Conservation (phyloP, 1,284 basidiomycete genomes). For the Thecaphora frezii region DNA sequence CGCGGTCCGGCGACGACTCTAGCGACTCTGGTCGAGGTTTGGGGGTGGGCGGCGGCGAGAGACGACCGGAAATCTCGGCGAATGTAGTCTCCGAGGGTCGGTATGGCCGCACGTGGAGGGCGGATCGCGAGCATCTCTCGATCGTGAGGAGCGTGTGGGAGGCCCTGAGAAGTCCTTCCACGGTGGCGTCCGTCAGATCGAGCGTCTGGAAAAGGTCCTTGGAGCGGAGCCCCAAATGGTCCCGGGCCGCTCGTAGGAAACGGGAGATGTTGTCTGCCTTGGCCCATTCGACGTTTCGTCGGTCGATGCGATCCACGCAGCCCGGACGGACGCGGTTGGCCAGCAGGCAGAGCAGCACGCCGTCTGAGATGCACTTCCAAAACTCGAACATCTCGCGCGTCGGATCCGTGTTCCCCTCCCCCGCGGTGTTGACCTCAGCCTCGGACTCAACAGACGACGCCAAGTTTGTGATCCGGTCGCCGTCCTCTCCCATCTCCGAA, state of each 20-base stretch:
- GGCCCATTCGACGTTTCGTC: conserved; percentile 40
- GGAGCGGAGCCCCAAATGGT: conserved; percentile 39
- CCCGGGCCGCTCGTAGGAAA: conserved; percentile 41
- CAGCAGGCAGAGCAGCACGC: conserved; percentile 44
- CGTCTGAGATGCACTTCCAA: conserved; percentile 40
- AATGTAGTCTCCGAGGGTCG: too few relatives aligned
- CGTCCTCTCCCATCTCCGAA: conserved; percentile 15
- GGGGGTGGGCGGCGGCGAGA: background rate
- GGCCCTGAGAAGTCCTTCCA: conserved; percentile 40
- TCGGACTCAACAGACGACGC: conserved; percentile 16
- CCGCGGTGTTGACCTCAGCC: conserved; percentile 14
- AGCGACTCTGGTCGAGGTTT: background rate
- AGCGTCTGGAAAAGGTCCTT: conserved; percentile 45
- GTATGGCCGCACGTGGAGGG: background rate
- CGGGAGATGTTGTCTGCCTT: conserved; percentile 43
- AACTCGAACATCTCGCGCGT: conserved; percentile 15
- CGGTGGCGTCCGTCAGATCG: conserved; percentile 40
- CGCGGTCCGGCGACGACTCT: background rate
- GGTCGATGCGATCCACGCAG: conserved; percentile 36
- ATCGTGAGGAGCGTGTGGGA: conserved; percentile 40
- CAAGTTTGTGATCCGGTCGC: conserved; percentile 21
- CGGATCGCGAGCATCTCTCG: conserved; percentile 6
- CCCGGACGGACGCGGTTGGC: conserved; percentile 31
- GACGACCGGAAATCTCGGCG: background rate
- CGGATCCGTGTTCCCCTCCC: conserved; percentile 1